Percentiles rank a stretch among this genome's conserved stretches.
Conservation (phyloP, 176 grass and related monocot genomes). For the Musa acuminata region DNA sequence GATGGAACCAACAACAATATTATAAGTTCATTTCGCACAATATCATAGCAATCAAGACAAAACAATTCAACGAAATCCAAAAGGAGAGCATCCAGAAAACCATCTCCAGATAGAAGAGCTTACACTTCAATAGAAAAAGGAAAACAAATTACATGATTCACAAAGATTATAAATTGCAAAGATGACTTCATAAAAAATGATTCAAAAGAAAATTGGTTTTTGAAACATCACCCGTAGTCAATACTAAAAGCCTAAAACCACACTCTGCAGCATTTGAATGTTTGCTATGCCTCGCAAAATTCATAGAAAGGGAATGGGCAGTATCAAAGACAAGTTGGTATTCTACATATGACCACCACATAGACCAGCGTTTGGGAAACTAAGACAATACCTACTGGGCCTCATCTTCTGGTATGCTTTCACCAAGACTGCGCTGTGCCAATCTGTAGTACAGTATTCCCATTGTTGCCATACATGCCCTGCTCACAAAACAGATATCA, state of each 20-base stretch:
- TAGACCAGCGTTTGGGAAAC: neutral
- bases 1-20: too few relatives aligned
- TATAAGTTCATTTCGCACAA: neutral
- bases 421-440: slow-evolving; percentile 70
- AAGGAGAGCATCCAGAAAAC: neutral
- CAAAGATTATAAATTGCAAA: neutral
- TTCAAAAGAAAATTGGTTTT: slow-evolving; percentile 10
- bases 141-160: neutral
- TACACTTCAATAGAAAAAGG: neutral
- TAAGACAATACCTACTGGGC: slow-evolving; percentile 27
- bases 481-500: slow-evolving; percentile 27
- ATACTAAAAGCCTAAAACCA: neutral
- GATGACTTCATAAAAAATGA: neutral
- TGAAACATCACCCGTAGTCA: slow-evolving; percentile 14
- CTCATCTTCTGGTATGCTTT: slow-evolving; percentile 58
- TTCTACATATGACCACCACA: slow-evolving; percentile 1
- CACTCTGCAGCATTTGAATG: too few relatives aligned
- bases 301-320: too few relatives aligned
- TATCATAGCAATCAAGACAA: neutral
- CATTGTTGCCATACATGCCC: slow-evolving; percentile 97
- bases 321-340: slow-evolving; percentile 2
- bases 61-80: neutral
- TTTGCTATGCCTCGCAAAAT: too few relatives aligned
- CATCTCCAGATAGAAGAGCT: neutral
- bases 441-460: slow-evolving; percentile 89